These are phyloP conservation scores for Monosporascus sp. DNA, from an alignment of 2,329 filamentous ascomycete genomes.

Conservation along the genomic window DNA sequence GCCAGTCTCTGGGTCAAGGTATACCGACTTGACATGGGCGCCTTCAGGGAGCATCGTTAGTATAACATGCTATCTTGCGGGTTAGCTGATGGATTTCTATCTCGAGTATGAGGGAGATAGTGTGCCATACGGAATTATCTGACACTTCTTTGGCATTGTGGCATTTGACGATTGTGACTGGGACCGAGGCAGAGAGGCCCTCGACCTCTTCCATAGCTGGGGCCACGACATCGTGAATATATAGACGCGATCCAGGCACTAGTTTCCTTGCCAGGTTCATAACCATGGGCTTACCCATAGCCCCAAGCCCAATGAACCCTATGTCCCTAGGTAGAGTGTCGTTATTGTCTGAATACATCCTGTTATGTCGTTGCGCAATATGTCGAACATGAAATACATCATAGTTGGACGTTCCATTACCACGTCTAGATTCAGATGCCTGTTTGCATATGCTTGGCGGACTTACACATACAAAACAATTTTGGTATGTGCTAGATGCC, in stretches of 20 bases:
- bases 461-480: neutral
- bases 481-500: neutral
- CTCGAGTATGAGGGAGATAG: neutral
- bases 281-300: slow-evolving; percentile 50
- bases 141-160: slow-evolving; percentile 41
- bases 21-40: slow-evolving; percentile 62
- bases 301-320: slow-evolving; percentile 47
- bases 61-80: slow-evolving; percentile 49
- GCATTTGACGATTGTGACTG: slow-evolving; percentile 31
- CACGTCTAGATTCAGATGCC: neutral
- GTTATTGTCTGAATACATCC: neutral
- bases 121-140: slow-evolving; percentile 37
- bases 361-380: neutral
- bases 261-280: slow-evolving; percentile 43
- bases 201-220: slow-evolving; percentile 38
- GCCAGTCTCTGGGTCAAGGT: slow-evolving; percentile 35
- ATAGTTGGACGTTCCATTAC: too few species aligned
- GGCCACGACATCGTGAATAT: slow-evolving; percentile 42
- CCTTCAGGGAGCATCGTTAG: slow-evolving; percentile 67
- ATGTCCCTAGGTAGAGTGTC: neutral
- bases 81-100: neutral
- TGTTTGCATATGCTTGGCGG: neutral
- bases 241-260: slow-evolving; percentile 34
- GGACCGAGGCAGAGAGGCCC: slow-evolving; percentile 34
- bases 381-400: neutral